Base-by-base conservation (phyloP, 768 basidiomycete genomes). In the Leucocoprinus birnbaumii region DNA sequence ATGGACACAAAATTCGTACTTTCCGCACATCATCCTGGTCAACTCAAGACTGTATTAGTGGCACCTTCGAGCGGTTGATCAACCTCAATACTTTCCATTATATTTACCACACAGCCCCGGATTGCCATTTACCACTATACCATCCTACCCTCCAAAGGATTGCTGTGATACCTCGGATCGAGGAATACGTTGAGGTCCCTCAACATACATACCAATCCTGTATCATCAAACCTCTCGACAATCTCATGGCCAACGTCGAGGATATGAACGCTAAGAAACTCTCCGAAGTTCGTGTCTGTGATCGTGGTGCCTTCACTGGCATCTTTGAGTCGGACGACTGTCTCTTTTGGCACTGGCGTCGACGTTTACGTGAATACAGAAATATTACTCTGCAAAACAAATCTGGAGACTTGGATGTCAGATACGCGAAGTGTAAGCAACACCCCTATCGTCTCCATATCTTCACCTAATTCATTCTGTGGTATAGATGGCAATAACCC, bases 1-100 rank as follows among this genome's bases (percentile, higher is more conserved):
- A 80, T 38, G 78, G 78, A 3, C 58, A 59, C 45, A 79, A 79
- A 62, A 68, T 80, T 37, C 68, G 67, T 19, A 61, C 62, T 25
- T 69, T 80, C 42, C 70, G 75, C 48, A 75, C 74, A 56, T 71
- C 61, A 24, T 63, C 69, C 4, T 65, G 65, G 61, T 65, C 61
- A 10, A 58, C 58, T 0, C 62, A 61, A 24, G 55, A 65, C 3
- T 66, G 66, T 7, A 68, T 79, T 16, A 63, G 76, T 1, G 62
- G 62, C 16, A 68, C 71, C 11, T 70, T 80, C 9, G 59, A 69
- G 37, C 63, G 69, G 25, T 72, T 76, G 44, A 64, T 72, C n/a
- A 73, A 73, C 51, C 72, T 80, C 38, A 62, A 75, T 1, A 74
- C 64, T 3, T 74, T 79, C 26, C 66, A 77, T 27, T 61, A 79